Base-by-base conservation (phyloP, 2,329 filamentous ascomycete genomes). In the Dendrostoma leiphaemia region DNA sequence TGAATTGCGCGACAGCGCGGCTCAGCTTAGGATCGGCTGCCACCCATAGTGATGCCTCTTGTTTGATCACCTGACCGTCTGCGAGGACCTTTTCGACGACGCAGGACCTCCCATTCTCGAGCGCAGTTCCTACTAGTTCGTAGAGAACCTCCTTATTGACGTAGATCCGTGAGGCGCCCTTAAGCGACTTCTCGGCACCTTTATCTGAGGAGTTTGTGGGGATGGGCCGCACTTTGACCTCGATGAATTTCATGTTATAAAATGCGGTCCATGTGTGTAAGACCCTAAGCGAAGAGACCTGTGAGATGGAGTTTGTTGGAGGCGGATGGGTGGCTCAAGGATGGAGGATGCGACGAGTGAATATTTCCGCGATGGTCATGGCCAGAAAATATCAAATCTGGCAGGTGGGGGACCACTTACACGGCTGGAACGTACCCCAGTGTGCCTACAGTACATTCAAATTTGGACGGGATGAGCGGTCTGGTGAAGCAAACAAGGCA, bases 1-100 rank as follows among this genome's bases (percentile, higher is more conserved):
- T 86, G 74, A 90, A 83, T 75, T 92, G 80, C 47, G 89, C 75
- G 53, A 90, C 78, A 59, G 86, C 81, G 60, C 83, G 83, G 64
- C 85, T 81, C 61, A 90, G 74, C 66, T 86, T 80, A 41, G 56
- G 48, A 32, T 78, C 76, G 2, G 77, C 74, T 15, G 78, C 68
- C 0, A 74, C 72, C 72, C 78, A 81, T 1, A 80, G 70, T 28
- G 76, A 72, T 5, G 78, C 79, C 61, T 81, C 75, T 15, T 74
- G 70, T 10, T 44, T 17, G 46, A 47, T 24, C 34, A 56, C 46
- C 57, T 60, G 13, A 52, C 62, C 37, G 37, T 50, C 48, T n/a
- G 45, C 34, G 4, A 57, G 44, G 3, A 56, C 59, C 45, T 57
- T 63, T 32, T 67, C 63, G 17, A 67, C 40, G 24, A 38, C 59